These are phyloP conservation scores for Lactarius deliciosus DNA, from an alignment of 768 basidiomycete genomes.

Conservation along the genomic window DNA sequence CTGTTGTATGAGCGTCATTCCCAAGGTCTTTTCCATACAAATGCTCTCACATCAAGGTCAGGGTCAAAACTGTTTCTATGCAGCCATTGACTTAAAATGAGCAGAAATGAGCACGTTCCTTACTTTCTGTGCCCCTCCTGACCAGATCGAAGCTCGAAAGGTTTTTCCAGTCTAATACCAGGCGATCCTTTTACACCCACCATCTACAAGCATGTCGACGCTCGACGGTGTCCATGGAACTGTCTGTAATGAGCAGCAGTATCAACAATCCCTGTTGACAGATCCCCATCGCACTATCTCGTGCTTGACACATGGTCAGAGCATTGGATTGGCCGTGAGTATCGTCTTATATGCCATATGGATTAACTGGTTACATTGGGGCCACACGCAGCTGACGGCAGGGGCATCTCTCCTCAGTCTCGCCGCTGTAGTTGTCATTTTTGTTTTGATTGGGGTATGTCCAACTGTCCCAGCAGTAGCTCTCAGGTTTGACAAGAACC, in stretches of 20 bases:
- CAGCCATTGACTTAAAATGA: too few species aligned
- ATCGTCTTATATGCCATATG: not conserved
- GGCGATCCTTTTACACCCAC: not conserved
- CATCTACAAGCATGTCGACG: not conserved
- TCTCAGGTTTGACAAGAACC: not conserved
- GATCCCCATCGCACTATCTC: constrained; percentile 6
- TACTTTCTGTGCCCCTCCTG: too few species aligned
- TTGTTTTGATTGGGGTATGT: constrained; percentile 22
- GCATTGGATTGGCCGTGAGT: constrained; percentile 40
- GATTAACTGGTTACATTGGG: not conserved
- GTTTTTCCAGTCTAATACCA: not conserved
- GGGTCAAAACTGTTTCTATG: too few species aligned
- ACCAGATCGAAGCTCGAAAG: too few species aligned
- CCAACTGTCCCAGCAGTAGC: not conserved
- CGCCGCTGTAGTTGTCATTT: not conserved
- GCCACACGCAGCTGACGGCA: constrained; percentile 35
- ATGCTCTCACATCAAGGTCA: too few species aligned
- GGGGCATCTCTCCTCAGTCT: constrained; percentile 34
- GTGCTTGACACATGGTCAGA: constrained; percentile 39
- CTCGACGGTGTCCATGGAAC: constrained; percentile 19
- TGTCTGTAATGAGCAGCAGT: constrained; percentile 16
- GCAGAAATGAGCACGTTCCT: too few species aligned
- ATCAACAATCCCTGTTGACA: not conserved
- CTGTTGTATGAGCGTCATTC: too few species aligned
- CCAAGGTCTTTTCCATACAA: too few species aligned